Base-by-base conservation (phyloP, 805 yeast genomes). In the Crinitomyces ghanaensis region DNA sequence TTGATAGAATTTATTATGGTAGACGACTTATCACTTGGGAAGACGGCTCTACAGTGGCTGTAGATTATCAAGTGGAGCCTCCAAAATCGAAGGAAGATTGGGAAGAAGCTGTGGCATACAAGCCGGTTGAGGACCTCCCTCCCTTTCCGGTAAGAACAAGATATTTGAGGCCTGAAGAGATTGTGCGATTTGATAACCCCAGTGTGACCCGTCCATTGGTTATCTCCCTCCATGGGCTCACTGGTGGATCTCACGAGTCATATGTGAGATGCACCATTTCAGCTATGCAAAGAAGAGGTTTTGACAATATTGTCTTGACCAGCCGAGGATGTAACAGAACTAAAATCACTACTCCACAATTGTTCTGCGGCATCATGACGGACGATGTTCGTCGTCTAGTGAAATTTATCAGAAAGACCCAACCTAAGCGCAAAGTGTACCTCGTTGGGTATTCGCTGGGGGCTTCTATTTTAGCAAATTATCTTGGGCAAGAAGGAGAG, bases 191-290 rank as follows among this genome's bases (percentile, higher is more conserved):
- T 31, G 45, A 33, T 25, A 29, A 35, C 19, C 37, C 44, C 7
- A 58, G 57, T 13, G 60, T 56, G 31, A 44, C 61, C 2, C 64
- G 54, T 30, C 93, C 93, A 2, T 60, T 83, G 48, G 59, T 78
- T 12, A 66, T 82, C 19, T 57, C 71, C 3, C 54, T 79, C 26
- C 93, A 83, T 50, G 94, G 94, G 0, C 66, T 82, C 24, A 76
- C 81, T 2, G 94, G 94, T 4, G 91, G 93, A 0, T 75, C 86
- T n/a, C 80, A 77, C 41, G 93, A 82, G 50, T 65, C 79, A 5
- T 74, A 82, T 48, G 72, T 82, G 26, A 65, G 91, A 16, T 66
- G 80, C 35, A 23, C 37, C 12, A 32, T 42, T 19, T 34, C 49
- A 46, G 30, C 45, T 17, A 13, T 28, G 16, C 11, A 37, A 3